These are phyloP conservation scores for Lachancea meyersii DNA, from an alignment of 805 yeast genomes.

Conservation along the genomic window DNA sequence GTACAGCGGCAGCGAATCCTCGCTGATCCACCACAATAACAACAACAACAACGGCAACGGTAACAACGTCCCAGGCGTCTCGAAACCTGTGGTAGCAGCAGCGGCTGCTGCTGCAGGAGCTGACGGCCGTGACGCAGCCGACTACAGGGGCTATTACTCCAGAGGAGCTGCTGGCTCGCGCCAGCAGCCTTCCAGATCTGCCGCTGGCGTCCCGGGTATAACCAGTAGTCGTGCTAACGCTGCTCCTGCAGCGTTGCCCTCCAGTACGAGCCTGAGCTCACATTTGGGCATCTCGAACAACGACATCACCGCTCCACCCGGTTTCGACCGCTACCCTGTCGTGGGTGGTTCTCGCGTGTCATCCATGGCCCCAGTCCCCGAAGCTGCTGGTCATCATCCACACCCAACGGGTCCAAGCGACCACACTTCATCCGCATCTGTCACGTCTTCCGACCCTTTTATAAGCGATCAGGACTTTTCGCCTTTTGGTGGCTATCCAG, in stretches of 20 bases:
- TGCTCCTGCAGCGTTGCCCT: conserved; percentile 9
- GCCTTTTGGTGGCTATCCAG: conserved; percentile 97
- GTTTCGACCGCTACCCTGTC: conserved; percentile 64
- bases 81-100: too few species aligned
- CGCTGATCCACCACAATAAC: conserved; percentile 10
- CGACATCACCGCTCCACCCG: conserved; percentile 42
- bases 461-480: conserved; percentile 58
- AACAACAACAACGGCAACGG: neutral
- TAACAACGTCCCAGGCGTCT: neutral
- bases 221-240: neutral
- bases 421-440: conserved; percentile 23
- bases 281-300: conserved; percentile 11
- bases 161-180: conserved; percentile 14
- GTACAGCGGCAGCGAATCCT: conserved; percentile 11
- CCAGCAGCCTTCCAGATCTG: conserved; percentile 1
- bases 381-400: neutral
- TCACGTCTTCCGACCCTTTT: conserved; percentile 36
- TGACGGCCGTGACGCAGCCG: conserved; percentile 14
- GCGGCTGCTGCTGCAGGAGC: neutral
- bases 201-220: neutral
- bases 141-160: conserved; percentile 32
- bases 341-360: conserved; percentile 47
- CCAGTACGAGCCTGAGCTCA: conserved; percentile 11
- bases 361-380: conserved; percentile 36
- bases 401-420: conserved; percentile 26